Base-by-base conservation (phyloP, 2,329 filamentous ascomycete species). In the Nemania sp. region DNA sequence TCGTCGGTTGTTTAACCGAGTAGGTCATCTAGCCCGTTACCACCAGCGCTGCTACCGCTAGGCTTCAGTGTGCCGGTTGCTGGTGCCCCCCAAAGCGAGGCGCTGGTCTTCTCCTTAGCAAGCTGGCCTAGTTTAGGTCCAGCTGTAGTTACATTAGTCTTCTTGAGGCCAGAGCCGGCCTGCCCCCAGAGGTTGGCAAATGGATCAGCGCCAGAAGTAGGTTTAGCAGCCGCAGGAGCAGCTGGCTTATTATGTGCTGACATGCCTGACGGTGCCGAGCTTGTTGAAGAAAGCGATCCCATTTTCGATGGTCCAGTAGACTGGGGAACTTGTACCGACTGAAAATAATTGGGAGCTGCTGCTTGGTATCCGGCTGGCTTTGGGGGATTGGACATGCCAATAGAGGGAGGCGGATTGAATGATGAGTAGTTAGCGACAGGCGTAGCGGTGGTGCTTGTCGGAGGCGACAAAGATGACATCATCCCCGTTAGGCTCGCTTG, bases 41-140 rank as follows among this genome's bases (percentile, higher is more conserved):
- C 73, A 13, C 74, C 73, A n/a, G 73, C 67, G 18, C 68, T 64
- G 57, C 59, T 63, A 51, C 69, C 68, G 41, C 70, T 43, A 45
- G 75, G 74, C 55, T 77, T 78, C 15, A 71, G 56, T 3, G 73
- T 72, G 55, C 65, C 66, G 35, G 71, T 66, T 15, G 89, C 85
- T 18, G 91, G 86, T 0, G 92, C 88, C 20, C 95, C 96, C 94
- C 97, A 99, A 71, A 99, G 93, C 7, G 94, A 94, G 18, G 94
- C 94, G 74, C 90, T 94, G 66, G 94, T 96, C 86, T 98, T 98
- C 82, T 98, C 94, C 85, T 98, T 98, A n/a, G 94, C 95, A 80
- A 99, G 89, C 79, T 97, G 94, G 32, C 94, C 94, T 82, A 99
- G 87, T 63, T 94, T 94, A 59, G 93, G 90, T 0, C 91, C 92